Evolutionary conservation across 768 basidiomycete species (phyloP).

Genomic region (Collybia sp.): DNA sequence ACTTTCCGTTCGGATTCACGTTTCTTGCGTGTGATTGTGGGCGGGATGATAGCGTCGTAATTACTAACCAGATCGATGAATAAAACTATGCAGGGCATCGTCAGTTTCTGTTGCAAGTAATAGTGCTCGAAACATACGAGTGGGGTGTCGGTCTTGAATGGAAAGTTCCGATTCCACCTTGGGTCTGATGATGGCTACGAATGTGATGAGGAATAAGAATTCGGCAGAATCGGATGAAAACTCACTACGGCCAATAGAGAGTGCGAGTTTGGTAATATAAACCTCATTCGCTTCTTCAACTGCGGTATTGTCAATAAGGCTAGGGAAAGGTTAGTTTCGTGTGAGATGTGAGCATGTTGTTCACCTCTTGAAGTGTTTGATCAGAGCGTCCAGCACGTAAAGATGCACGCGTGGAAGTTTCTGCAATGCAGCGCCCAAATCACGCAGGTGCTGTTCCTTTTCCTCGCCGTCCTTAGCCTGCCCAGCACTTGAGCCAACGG

Average conservation of each 20-base stretch:
- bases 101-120: background rate
- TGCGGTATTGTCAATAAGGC: conserved; percentile 65
- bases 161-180: conserved; percentile 79
- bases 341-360: conserved; percentile 16
- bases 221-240: conserved; percentile 3
- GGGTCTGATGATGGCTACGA: conserved; percentile 73
- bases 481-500: conserved; percentile 52
- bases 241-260: conserved; percentile 85
- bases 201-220: conserved; percentile 4
- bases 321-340: conserved; percentile 18
- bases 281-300: conserved; percentile 73
- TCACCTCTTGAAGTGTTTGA: conserved; percentile 72
- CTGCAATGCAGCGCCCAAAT: conserved; percentile 57
- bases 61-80: conserved; percentile 82
- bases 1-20: conserved; percentile 83
- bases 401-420: conserved; percentile 76
- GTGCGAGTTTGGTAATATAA: conserved; percentile 81
- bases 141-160: conserved; percentile 87
- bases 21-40: conserved; percentile 80
- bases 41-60: conserved; percentile 71
- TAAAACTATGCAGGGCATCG: conserved; percentile 44
- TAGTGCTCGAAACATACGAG: conserved; percentile 39
- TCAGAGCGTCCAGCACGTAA: conserved; percentile 71
- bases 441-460: conserved; percentile 53
- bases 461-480: conserved; percentile 48